Base-by-base conservation (phyloP, 1,284 basidiomycete genomes). In the Marasmius oreades region DNA sequence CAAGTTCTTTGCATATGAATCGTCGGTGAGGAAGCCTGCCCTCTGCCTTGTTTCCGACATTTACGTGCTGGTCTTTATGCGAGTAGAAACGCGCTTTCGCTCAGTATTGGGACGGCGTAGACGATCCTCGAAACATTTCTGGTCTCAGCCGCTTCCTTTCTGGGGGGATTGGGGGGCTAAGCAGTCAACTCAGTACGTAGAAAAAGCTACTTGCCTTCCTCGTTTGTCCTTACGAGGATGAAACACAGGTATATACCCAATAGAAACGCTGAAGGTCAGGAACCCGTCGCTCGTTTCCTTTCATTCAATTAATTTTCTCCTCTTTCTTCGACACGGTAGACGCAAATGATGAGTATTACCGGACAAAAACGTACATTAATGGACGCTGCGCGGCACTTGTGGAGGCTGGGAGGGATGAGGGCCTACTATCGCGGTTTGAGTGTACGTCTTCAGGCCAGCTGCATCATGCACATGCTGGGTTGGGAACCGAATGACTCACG, bases 1-100 rank as follows among this genome's bases (percentile, higher is more conserved):
- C 82, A 99, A 98, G 73, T 99, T 99, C 75, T 86, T 97, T 64
- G 75, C 91, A 6, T 99, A 98, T 72, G 97, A 99, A 73, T 92
- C 92, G 60, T 86, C 92, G 54, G 91, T 93, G 64, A 72, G 85
- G 83, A 28, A 51, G 37, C n/a, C n/a, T n/a, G n/a, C 37, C 55
- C 61, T 56, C 55, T 56, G 58, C 59, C 37, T 43, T 22, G 16
- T 39, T 44, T 55, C 59, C 23, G 58, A 31, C 55, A 53, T 20
- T 31, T 61, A 43, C 44, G 53, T 56, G 59, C 42, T 56, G 43
- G 50, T 51, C 59, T 60, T 63, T 63, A 61, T 46, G 55, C n/a
- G 55, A 53, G 57, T 63, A 94, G 84, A 99, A 99, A 88, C 88
- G 90, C 10, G 82, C 93, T 58, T 95, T 99, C 70, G 97, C 96